Base-by-base conservation (phyloP, 2,329 filamentous ascomycete species). In the Lasiodiplodia hormozganensis region DNA sequence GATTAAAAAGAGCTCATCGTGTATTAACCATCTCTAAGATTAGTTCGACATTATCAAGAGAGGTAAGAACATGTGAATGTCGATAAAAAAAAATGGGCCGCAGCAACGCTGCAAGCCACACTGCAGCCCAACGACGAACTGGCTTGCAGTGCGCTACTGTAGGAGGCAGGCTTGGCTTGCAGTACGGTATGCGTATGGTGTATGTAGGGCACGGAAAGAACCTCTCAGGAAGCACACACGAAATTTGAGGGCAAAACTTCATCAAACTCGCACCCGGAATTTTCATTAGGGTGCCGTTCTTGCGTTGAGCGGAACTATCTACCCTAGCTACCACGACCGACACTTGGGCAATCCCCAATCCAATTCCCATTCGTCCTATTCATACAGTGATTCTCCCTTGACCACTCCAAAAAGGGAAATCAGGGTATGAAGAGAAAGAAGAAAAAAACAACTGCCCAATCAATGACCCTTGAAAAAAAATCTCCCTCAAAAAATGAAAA, bases 351-450 rank as follows among this genome's bases (percentile, higher is more conserved):
- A 51, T 52, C 16, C 25, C 58, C 34, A 58, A 52, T 16, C 21
- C 31, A 58, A 12, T 58, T 40, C 18, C 31, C 51, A 38, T 49
- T 23, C 28, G 31, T 64, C 43, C 47, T 64, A 12, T 25, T 64
- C 60, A 64, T 64, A 64, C 60, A 64, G 3, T 52, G 43, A 38
- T 62, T 28, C 47, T 28, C 60, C 31, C n/a, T 52, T 28, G 18
- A 36, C 4, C 28, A 25, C 18, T 16, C 18, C 36, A 23, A 18
- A 52, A 6, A 25, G 60, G 60, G 47, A 64, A 38, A 52, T 4
- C 28, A 64, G 60, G 60, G 60, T 64, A 64, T 52, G 60, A 64
- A 52, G 16, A 49, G 25, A 52, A 16, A 31, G 34, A 62, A 16
- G 18, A 52, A 52, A 28, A 16, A 21, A 38, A 52, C 10, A 14